These are phyloP conservation scores for Solanum pimpinellifolium DNA, from an alignment of 257 asterid species.

Conservation along the genomic window DNA sequence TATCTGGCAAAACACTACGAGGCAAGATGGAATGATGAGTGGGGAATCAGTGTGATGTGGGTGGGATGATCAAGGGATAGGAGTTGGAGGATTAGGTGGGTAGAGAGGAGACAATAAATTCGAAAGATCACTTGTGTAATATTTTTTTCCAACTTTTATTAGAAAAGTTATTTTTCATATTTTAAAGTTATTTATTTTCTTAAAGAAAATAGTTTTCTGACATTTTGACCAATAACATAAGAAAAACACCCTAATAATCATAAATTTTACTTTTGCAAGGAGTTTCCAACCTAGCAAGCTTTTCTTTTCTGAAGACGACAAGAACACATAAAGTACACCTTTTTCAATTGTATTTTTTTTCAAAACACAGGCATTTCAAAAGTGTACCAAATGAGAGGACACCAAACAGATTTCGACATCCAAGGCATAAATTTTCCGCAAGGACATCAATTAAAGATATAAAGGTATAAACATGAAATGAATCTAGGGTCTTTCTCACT, in stretches of 20 bases:
- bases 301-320: neutral
- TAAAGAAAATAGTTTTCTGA: neutral
- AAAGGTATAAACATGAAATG: neutral
- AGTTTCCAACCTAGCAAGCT: neutral
- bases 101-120: neutral
- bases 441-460: neutral
- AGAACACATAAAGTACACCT: neutral
- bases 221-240: neutral
- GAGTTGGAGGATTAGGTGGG: neutral
- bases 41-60: neutral
- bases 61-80: neutral
- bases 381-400: neutral
- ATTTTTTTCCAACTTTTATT: no score
- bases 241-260: neutral
- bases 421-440: neutral
- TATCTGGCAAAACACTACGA: neutral
- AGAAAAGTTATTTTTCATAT: no score
- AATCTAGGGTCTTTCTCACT: neutral
- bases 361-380: neutral
- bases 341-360: neutral
- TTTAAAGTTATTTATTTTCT: no score
- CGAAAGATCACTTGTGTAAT: no score
- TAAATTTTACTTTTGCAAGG: constrained; percentile 4
- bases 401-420: neutral
- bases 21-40: neutral